Base-by-base conservation (phyloP, 140 eudicot species). In the Senecio squalidus region DNA sequence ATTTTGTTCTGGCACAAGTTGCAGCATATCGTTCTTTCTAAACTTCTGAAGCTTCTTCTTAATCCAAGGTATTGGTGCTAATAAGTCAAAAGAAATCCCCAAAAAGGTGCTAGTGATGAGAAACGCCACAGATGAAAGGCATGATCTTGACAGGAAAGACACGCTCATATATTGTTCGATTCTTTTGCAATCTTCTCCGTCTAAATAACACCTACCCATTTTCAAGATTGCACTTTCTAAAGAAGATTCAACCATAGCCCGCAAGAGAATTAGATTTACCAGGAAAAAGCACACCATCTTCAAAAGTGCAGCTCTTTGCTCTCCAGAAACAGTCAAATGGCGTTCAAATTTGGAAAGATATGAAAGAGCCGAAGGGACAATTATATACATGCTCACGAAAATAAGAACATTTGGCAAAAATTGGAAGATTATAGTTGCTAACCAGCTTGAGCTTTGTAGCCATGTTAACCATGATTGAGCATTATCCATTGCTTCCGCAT, bases 371-470 rank as follows among this genome's bases (percentile, higher is more conserved):
- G 96, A 85, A 18, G 99, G 99, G 9, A 93, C 76, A 3, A 93
- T 67, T 40, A 93, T 77, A 54, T 93, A 93, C 99, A 93, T 93
- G 80, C 99, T 88, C 67, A 93, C 81, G 21, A 93, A 93, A 22
- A 93, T 81, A 39, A 93, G 95, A 27, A 84, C 99, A 66, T 93
- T 93, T 63, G 99, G 99, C 66, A 93, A 59, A 78, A 93, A 93
- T 68, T 93, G 99, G 49, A 88, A 80, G 60, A 88, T 73, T 56
- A 88, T 77, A 62, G 95, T 78, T 20, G 87, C 94, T 20, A 93
- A 46, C 99, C 99, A 93, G 89, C 94, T 84, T 6, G 99, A 88
- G 76, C 99, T 80, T 58, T 93, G 99, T 28, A 84, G 49, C 99
- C 99, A 93, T 25, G 93, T 80, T 48, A 93, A 49, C 99, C 99